Base-by-base conservation (phyloP, 2,329 filamentous ascomycete species). In the Ilyonectria sp. region DNA sequence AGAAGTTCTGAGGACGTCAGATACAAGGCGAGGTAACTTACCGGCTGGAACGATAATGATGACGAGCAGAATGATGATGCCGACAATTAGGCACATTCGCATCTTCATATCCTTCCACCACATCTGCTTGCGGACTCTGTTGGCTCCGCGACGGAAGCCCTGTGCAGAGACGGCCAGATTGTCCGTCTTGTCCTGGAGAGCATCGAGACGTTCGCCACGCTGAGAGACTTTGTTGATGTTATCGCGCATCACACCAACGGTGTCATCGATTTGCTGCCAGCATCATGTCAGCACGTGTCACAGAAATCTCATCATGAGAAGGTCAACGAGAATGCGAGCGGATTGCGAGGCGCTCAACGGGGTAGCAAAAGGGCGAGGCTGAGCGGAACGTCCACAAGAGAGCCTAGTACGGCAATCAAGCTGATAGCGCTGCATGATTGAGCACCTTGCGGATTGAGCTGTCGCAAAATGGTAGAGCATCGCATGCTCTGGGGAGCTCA, bases 21-120 rank as follows among this genome's bases (percentile, higher is more conserved):
- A n/a, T 19, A 10, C 13, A 17, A 29, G 50, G 10, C 15, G n/a
- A 31, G 17, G 19, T 11, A 11, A 72, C 80, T 37, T 90, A 97
- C 95, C 94, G 75, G 92, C 88, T 73, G 96, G 96, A 75, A 98
- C 91, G 79, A 99, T 96, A 81, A 99, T 98, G 82, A 99, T 90
- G 75, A 97, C 86, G 74, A 99, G 89, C 76, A 99, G 87, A 75
- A 98, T 89, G 81, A 98, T 92, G 83, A 99, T 93, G 78, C 95
- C 96, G 67, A 91, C 87, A 79, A 97, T 93, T 76, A 99, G 87
- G 85, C 95, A 98, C 87, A 98, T 96, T 82, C 96, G 92, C 96
- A 99, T 99, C 91, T 98, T 98, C 94, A 98, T 97, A 80, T 98
- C 95, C 89, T 98, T 98, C 95, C 95, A 98, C 95, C 95, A 98